Evolutionary conservation across 352 stramenopile genomes (phyloP).

Genomic region (Globisporangium orthogonon): DNA sequence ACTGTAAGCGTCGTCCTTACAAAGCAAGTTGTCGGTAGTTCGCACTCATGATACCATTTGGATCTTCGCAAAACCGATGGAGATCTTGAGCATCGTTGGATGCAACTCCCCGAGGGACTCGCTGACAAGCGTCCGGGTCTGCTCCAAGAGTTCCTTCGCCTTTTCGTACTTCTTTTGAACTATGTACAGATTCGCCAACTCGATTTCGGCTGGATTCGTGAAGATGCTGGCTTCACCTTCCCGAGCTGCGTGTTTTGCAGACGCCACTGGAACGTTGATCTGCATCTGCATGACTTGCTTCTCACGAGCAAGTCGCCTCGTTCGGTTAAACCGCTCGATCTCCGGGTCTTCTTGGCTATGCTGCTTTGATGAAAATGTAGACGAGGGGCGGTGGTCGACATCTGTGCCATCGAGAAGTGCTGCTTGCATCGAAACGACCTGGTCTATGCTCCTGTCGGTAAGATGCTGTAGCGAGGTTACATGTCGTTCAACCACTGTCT

Average conservation of each 20-base stretch:
- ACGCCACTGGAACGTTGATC: slow-evolving; percentile 39
- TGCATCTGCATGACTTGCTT: slow-evolving; percentile 52
- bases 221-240: slow-evolving; percentile 36
- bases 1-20: neutral
- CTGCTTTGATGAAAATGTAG: neutral
- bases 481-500: slow-evolving; percentile 18
- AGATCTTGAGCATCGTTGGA: slow-evolving; percentile 53
- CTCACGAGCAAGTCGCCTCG: slow-evolving; percentile 32
- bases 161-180: slow-evolving; percentile 52
- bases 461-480: slow-evolving; percentile 20
- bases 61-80: slow-evolving; percentile 30
- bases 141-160: slow-evolving; percentile 26
- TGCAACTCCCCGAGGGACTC: slow-evolving; percentile 37
- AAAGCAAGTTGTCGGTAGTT: neutral
- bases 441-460: slow-evolving; percentile 19
- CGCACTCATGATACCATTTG: slow-evolving; percentile 12
- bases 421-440: slow-evolving; percentile 23
- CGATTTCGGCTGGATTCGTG: slow-evolving; percentile 36
- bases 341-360: slow-evolving; percentile 25
- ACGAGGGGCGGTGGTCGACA: neutral
- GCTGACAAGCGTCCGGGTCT: slow-evolving; percentile 21
- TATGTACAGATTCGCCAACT: slow-evolving; percentile 51
- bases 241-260: slow-evolving; percentile 34
- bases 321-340: slow-evolving; percentile 39
- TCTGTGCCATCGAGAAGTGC: slow-evolving; percentile 12